Base-by-base conservation (phyloP, 2,329 filamentous ascomycete species). In the Colletotrichum orbiculare region DNA sequence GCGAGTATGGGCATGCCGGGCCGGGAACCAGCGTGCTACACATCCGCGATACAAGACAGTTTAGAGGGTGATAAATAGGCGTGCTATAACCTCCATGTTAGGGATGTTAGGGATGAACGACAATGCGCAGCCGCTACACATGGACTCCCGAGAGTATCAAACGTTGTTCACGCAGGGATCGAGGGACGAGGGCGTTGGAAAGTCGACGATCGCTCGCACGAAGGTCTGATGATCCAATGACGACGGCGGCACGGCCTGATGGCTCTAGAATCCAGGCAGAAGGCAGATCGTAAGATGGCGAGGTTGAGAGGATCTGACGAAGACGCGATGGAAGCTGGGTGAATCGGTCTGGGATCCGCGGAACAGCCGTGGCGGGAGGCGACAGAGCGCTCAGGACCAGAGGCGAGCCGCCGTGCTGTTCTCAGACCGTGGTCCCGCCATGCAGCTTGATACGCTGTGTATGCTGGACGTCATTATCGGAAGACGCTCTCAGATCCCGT, bases 71-170 rank as follows among this genome's bases (percentile, higher is more conserved):
- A 56, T 61, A 61, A 15, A 39, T 7, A 11, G 8, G 5, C 45
- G 52, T 15, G 12, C 33, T 61, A 56, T 50, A 61, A 15, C 46
- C 25, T 45, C 42, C 33, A 43, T 43, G 45, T 49, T 49, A 56
- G 45, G 59, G 52, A 61, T 50, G 59, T 49, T 49, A 56, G 45
- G 59, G 52, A 61, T 50, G 59, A 50, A 56, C 59, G 38, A 39
- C 25, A 12, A 43, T 56, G 42, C 33, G 35, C 25, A 9, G 45
- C 17, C 37, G 55, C 12, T 38, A 38, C 59, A 56, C 59, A 46
- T 37, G 59, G 45, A 34, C n/a, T 61, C n/a, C 9, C 9, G 45
- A 25, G 41, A 47, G 34, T 8, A 41, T 57, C 52, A 46, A 52
- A 62, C 39, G 46, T 39, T n/a, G n/a, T 34, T 17, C 17, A 56